These are phyloP conservation scores for Naganishia kalamii DNA, from an alignment of 768 basidiomycete genomes.

Conservation along the genomic window DNA sequence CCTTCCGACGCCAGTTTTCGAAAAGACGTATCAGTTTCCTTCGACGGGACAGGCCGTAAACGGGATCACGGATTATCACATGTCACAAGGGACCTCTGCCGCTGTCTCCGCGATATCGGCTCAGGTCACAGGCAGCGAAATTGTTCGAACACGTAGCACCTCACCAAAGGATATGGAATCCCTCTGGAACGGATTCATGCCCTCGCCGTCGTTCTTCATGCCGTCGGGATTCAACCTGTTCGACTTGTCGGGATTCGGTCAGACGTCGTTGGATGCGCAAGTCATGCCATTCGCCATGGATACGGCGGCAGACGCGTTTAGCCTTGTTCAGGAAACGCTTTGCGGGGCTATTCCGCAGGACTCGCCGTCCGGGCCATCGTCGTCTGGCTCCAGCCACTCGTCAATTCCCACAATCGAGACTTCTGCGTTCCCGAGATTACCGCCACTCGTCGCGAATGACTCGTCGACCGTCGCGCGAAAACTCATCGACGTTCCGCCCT, in stretches of 20 bases:
- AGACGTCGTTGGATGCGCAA: not conserved
- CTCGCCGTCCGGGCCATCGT: too few relatives aligned
- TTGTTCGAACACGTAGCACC: too few relatives aligned
- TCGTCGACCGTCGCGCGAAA: not conserved
- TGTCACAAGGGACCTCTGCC: not conserved
- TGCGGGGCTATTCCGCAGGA: too few relatives aligned
- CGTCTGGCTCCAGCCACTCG: too few relatives aligned
- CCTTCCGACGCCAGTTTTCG: slow-evolving; percentile 1
- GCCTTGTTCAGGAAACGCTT: too few relatives aligned
- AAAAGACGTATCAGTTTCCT: not conserved
- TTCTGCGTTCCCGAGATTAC: not conserved
- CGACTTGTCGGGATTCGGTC: not conserved
- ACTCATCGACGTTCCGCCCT: slow-evolving; percentile 9
- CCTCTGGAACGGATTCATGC: not conserved
- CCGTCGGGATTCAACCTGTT: slow-evolving; percentile 4
- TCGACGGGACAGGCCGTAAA: not conserved
- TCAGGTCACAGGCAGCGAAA: not conserved
- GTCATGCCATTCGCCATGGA: too few relatives aligned
- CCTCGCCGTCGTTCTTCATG: not conserved
- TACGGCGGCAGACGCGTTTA: too few relatives aligned
- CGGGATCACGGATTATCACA: not conserved
- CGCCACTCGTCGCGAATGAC: too few relatives aligned
- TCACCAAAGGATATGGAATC: too few relatives aligned
- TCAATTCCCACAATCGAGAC: not conserved
- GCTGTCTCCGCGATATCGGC: not conserved